A percentile compares a stretch with the other conserved stretches of the same genome.
These are phyloP conservation scores for Fusarium anthophilum DNA, from an alignment of 2,329 filamentous ascomycete species.

Conservation along the genomic window DNA sequence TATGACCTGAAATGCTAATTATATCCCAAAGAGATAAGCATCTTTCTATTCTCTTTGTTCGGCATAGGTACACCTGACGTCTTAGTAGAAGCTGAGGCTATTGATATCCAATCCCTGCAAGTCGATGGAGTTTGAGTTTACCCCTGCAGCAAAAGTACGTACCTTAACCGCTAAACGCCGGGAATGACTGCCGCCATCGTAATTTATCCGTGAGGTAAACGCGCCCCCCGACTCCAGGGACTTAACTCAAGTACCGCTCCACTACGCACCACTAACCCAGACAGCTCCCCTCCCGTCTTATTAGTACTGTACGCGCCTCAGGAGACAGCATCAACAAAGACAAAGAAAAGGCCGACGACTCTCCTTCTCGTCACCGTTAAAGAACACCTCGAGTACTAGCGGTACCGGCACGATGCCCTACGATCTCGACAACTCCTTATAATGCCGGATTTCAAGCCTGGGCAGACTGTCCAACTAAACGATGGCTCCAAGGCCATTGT, in stretches of 20 bases:
- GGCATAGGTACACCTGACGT: background rate
- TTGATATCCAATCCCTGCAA: constrained; percentile 1
- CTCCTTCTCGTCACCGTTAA: background rate
- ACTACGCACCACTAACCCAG: constrained; percentile 3
- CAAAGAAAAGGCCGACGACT: background rate
- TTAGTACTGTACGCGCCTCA: constrained; percentile 35
- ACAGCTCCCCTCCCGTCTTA: constrained; percentile 30
- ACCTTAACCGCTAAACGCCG: constrained; percentile 22
- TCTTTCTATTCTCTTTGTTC: background rate
- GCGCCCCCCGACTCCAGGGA: constrained; percentile 31
- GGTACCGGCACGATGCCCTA: constrained; percentile 47
- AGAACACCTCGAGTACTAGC: constrained; percentile 3
- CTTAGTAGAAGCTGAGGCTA: constrained; percentile 5
- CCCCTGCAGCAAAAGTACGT: constrained; percentile 27
- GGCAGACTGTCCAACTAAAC: constrained; percentile 80
- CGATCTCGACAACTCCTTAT: constrained; percentile 34
- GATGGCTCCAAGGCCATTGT: constrained; percentile 81
- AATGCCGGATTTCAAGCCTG: constrained; percentile 68
- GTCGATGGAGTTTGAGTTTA: constrained; percentile 6
- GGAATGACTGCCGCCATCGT: constrained; percentile 37
- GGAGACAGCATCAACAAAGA: constrained; percentile 27
- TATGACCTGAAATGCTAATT: background rate
- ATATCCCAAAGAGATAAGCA: background rate
- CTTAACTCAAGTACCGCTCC: constrained; percentile 9
- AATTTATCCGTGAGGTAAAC: constrained; percentile 44